Conservation (phyloP, 371 early-diverging fungal genomes). For the Actinomortierella ambigua region DNA sequence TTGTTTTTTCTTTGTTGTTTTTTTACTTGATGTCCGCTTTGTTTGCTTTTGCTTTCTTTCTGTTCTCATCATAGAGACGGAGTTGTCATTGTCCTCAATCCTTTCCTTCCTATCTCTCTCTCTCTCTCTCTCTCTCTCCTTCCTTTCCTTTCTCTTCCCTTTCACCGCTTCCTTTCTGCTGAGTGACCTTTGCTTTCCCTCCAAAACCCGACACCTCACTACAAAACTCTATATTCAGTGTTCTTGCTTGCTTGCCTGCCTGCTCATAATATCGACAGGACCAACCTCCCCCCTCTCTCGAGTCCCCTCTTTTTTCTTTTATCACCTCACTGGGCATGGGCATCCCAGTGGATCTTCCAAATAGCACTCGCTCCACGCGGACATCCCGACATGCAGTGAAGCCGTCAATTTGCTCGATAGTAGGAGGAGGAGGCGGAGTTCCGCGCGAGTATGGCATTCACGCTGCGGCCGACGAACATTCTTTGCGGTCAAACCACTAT, state of each 20-base stretch:
- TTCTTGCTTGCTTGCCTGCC: neutral
- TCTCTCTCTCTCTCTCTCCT: conserved; percentile 3
- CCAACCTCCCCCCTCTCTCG: too few relatives aligned
- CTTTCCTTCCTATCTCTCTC: neutral
- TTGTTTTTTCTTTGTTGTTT: too few relatives aligned
- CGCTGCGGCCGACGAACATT: neutral
- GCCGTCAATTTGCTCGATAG: conserved; percentile 20
- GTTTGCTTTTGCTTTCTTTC: too few relatives aligned
- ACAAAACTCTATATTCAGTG: neutral
- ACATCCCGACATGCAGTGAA: conserved; percentile 29
- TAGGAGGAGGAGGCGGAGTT: too few relatives aligned
- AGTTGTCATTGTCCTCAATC: too few relatives aligned
- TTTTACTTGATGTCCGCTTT: too few relatives aligned
- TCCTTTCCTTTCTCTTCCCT: neutral
- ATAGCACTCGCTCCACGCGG: neutral
- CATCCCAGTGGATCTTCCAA: conserved; percentile 24
- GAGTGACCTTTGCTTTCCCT: neutral
- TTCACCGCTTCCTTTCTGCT: neutral
- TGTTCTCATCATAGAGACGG: too few relatives aligned
- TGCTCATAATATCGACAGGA: neutral
- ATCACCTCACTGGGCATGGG: conserved; percentile 16
- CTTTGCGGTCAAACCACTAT: neutral
- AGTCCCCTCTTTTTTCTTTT: too few relatives aligned
- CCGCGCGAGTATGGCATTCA: too few relatives aligned
- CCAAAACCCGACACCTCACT: neutral